Percentiles rank a stretch among this genome's conserved stretches.
phyloP scores from a whole-genome alignment of 371 early-diverging fungal species.

The Syncephalastrum contaminatum region DNA sequence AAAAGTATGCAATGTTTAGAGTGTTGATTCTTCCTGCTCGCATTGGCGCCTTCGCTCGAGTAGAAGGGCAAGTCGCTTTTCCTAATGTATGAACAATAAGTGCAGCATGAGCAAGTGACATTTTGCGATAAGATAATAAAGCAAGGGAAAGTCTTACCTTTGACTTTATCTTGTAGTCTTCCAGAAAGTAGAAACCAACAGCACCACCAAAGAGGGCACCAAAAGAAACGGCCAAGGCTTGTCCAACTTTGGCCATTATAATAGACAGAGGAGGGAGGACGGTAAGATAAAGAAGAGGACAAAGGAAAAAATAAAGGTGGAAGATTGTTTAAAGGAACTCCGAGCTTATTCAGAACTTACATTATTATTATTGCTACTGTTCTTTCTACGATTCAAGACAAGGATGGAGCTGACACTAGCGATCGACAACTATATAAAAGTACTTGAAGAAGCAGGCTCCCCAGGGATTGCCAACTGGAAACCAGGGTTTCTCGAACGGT shows the following conservation, averaged over 20 bases:
- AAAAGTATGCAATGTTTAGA: constrained; percentile 4
- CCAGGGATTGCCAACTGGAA: constrained; percentile 27
- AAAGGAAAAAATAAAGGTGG: no score
- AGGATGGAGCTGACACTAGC: neutral
- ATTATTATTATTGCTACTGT: no score
- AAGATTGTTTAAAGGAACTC: no score
- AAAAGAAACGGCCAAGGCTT: constrained; percentile 42
- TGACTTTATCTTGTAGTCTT: constrained; percentile 47
- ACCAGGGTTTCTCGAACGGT: constrained; percentile 21
- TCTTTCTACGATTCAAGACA: no score
- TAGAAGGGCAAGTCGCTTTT: constrained; percentile 37
- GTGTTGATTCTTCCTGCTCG: constrained; percentile 21
- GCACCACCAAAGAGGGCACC: constrained; percentile 50
- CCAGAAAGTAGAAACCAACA: constrained; percentile 42
- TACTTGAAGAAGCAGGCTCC: constrained; percentile 20
- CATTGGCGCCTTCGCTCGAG: constrained; percentile 37
- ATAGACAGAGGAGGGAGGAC: neutral
- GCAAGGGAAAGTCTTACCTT: constrained; percentile 24
- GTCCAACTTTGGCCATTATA: constrained; percentile 27
- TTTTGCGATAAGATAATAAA: neutral
- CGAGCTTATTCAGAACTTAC: no score
- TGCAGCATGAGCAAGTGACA: neutral
- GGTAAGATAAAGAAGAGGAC: no score
- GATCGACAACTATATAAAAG: constrained; percentile 20
- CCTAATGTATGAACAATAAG: constrained; percentile 18